Evolutionary conservation across 2,329 filamentous ascomycete species (phyloP), one percentile per base, ranked within the genome.

Genomic region (Metarhizium sp.): DNA sequence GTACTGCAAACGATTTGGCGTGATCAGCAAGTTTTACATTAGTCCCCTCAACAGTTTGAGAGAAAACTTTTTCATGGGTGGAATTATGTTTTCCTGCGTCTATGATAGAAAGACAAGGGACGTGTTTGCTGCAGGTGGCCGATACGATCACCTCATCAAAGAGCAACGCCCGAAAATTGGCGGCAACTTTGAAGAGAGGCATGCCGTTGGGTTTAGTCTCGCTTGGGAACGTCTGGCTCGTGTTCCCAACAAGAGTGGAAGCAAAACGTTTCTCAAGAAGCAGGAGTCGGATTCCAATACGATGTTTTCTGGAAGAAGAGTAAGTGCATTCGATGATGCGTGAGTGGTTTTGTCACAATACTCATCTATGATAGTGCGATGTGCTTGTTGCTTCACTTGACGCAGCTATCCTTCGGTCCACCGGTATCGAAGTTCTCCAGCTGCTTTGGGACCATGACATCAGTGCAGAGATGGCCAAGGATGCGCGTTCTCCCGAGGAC

Each of bases 351-450:
- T 7, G 2, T 45, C 38, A 34, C 14, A 50, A 51, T 8, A 25
- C 43, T 53, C 29, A 48, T 25, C 13, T 4, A 14, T 48, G 42
- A 36, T n/a, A 90, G 78, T 96, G 92, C 65, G 92, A 97, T 68
- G 88, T 94, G 14, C 82, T 97, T 3, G 85, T 99, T 42, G 88
- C 91, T 11, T 92, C 90, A 63, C 95, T 95, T 63, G 91, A 96
- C 64, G 75, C 86, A 0, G 79, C 83, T 3, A 80, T 90, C 4
- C 79, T 96, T 13, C 84, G 89, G 43, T 87, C 86, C 0, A 79
- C 81, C 0, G 92, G 91, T 1, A 76, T 96, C 29, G 86, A 88
- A 60, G 78, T 96, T 46, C 75, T 96, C 8, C 84, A 87, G 56
- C 82, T 81, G 30, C 78, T 99, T 3, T 97, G 94, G 86, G 78